Base-by-base conservation (phyloP, 2,329 filamentous ascomycete genomes). In the Penicillium sp. region DNA sequence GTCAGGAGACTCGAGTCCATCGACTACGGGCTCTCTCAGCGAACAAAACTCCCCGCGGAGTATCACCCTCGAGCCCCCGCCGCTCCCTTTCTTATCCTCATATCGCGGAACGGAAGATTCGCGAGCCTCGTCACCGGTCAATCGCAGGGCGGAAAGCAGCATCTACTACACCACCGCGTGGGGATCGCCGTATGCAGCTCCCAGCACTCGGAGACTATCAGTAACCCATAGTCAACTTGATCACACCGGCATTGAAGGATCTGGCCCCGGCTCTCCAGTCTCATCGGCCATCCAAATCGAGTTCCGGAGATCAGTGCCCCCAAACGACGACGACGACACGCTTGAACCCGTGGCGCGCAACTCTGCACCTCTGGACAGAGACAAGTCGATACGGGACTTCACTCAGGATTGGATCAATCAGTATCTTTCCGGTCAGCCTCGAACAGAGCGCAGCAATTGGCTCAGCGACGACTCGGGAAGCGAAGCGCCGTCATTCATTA, bases 351-450 rank as follows among this genome's bases (percentile, higher is more conserved):
- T 62, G 14, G 53, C 49, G 28, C 49, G 58, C 46, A 61, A 64
- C 42, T 41, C 62, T 41, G 53, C 55, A 8, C 58, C 56, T 27
- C 51, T 53, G 28, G 63, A 60, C 55, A 62, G 55, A 49, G 66
- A 62, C 25, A 69, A 66, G 41, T 68, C 71, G 1, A 71, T 72
- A 49, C 66, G 67, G 55, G 83, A 85, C 51, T 79, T 91, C 46
- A 89, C 87, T 0, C 86, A 91, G 68, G 87, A 90, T 74, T 92
- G 88, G 88, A 89, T 93, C 58, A 86, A 87, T 53, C 86, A 88
- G 54, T 89, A 91, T 64, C 84, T 88, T n/a, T 80, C 84, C n/a
- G 80, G 81, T 56, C 82, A 86, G 58, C 79, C 78, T 57, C 79
- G 83, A 58, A 81, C 80, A 28, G 88, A 93, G 66, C 81, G 82